Conservation (phyloP, 2,329 filamentous ascomycete genomes). For the Pseudogymnoascus sp. region DNA sequence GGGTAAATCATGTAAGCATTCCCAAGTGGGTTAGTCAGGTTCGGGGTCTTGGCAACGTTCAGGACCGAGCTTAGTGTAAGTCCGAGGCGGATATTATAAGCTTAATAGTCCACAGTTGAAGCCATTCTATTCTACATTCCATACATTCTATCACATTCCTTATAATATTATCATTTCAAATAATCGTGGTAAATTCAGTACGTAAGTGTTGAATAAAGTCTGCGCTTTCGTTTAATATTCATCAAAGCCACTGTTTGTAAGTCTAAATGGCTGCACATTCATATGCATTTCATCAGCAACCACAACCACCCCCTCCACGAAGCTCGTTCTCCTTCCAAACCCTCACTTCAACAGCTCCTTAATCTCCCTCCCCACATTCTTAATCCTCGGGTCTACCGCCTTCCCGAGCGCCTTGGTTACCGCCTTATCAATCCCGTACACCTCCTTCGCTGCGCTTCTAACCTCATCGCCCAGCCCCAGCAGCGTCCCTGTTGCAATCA, state of each 20-base stretch:
- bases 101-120: neutral
- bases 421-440: constrained; percentile 43
- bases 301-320: neutral
- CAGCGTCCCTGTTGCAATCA: constrained; percentile 78
- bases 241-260: neutral
- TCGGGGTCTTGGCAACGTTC: neutral
- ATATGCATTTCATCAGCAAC: neutral
- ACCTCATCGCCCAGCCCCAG: constrained; percentile 50
- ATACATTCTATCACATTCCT: neutral
- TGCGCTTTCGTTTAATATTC: constrained; percentile 1
- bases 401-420: constrained; percentile 41
- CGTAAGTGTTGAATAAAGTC: neutral
- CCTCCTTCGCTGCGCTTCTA: constrained; percentile 47
- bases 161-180: neutral
- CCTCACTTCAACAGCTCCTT: constrained; percentile 33
- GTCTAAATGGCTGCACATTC: neutral
- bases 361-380: constrained; percentile 53
- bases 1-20: neutral
- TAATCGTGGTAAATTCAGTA: neutral
- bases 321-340: neutral
- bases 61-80: neutral
- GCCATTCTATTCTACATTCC: neutral
- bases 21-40: neutral
- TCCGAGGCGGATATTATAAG: neutral
- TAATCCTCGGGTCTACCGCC: constrained; percentile 52